Percentiles rank a stretch among this genome's conserved stretches.
These are phyloP conservation scores for Haplographium delicatum DNA, from an alignment of 495 filamentous ascomycete species.

Conservation along the genomic window DNA sequence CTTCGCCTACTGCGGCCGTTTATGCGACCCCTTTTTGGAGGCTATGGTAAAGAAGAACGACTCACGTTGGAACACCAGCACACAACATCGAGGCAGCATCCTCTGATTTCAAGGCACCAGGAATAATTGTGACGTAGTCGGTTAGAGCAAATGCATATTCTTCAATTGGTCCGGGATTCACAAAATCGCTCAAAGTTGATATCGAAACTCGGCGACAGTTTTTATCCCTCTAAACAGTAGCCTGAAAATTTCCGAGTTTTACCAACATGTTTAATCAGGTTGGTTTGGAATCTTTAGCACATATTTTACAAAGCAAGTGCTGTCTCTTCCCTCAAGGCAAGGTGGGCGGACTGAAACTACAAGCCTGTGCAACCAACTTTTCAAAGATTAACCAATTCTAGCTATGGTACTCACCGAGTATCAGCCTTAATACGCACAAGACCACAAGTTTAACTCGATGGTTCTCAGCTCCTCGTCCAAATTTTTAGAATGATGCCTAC, in stretches of 20 bases:
- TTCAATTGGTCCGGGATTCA: too few species aligned
- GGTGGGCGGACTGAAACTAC: slow-evolving; percentile 34
- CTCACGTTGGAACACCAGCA: slow-evolving; percentile 48
- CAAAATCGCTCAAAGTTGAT: too few species aligned
- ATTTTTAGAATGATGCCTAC: slow-evolving; percentile 56
- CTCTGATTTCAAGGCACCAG: slow-evolving; percentile 51
- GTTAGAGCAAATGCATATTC: slow-evolving; percentile 52
- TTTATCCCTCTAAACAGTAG: too few species aligned
- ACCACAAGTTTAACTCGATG: slow-evolving; percentile 55
- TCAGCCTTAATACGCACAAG: slow-evolving; percentile 53
- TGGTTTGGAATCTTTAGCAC: too few species aligned
- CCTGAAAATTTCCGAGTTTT: slow-evolving; percentile 47
- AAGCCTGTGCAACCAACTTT: slow-evolving; percentile 41
- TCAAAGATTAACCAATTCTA: slow-evolving; percentile 6
- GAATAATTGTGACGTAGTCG: slow-evolving; percentile 65
- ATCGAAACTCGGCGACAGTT: too few species aligned
- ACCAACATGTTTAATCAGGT: background rate
- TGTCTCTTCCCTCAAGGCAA: slow-evolving; percentile 55
- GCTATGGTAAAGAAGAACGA: slow-evolving; percentile 7
- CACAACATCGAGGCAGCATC: slow-evolving; percentile 62
- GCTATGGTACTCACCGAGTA: background rate
- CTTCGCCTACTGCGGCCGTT: slow-evolving; percentile 24
- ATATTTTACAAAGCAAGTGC: slow-evolving; percentile 45
- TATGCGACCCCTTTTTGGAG: slow-evolving; percentile 9
- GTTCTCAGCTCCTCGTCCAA: slow-evolving; percentile 50